These are phyloP conservation scores for Cryphonectria nitschkei DNA, from an alignment of 2,329 filamentous ascomycete species.

Conservation along the genomic window DNA sequence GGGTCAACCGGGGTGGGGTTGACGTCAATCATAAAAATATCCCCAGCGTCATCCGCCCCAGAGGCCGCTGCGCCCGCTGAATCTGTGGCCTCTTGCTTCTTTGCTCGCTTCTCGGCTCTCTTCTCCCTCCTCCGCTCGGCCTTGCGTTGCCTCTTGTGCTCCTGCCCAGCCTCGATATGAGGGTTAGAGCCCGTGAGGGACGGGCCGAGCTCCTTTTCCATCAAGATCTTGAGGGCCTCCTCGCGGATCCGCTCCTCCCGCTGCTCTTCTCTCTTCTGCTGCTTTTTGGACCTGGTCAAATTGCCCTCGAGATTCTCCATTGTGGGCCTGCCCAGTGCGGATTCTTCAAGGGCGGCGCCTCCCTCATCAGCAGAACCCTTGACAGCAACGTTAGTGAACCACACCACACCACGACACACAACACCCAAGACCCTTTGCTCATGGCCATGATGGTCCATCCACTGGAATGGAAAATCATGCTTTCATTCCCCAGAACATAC, in stretches of 20 bases:
- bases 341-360: constrained; percentile 20
- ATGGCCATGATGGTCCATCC: constrained; percentile 13
- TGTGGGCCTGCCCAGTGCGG: constrained; percentile 1
- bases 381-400: constrained; percentile 15
- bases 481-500: not conserved
- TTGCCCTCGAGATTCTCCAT: not conserved
- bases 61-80: constrained; percentile 8
- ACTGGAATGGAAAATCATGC: constrained; percentile 13
- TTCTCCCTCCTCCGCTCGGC: constrained; percentile 20
- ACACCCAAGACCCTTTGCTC: not conserved
- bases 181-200: not conserved
- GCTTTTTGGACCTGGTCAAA: constrained; percentile 18
- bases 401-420: not conserved
- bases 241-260: constrained; percentile 20
- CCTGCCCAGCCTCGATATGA: constrained; percentile 2
- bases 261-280: constrained; percentile 20
- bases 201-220: constrained; percentile 1
- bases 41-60: constrained; percentile 11
- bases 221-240: constrained; percentile 19
- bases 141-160: constrained; percentile 27
- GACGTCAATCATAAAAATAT: constrained; percentile 35
- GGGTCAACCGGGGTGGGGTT: constrained; percentile 33
- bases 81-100: constrained; percentile 21
- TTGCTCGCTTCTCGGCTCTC: constrained; percentile 26
- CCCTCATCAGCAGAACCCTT: constrained; percentile 24